Base-by-base conservation (phyloP, 1,284 basidiomycete species). In the Naganishia sp. region DNA sequence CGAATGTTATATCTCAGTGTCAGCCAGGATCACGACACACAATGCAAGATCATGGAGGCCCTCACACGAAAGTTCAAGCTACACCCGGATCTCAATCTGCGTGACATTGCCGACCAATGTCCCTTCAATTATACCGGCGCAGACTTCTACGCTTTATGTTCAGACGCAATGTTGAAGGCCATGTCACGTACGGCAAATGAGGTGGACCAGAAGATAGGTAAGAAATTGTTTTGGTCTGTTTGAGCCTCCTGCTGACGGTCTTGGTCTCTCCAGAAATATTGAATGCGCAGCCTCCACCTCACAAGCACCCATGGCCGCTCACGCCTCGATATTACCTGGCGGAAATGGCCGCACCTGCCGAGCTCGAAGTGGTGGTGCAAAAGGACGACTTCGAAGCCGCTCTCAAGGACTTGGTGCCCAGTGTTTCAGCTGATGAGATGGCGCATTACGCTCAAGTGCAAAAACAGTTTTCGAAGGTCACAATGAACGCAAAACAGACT, bases 111-210 rank as follows among this genome's bases (percentile, higher is more conserved):
- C 15, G 83, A 88, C 46, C 81, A 83, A 61, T 98, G 94, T 69
- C 89, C 93, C 0, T 92, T 96, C 82, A 93, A 95, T 76, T 92
- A 90, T 74, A 97, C 94, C 3, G 94, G 96, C 31, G 96, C 96
- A 42, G 96, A 99, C 79, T 94, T 99, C 72, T 99, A 99, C 81
- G 95, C 96, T 0, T 82, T 99, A 17, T 98, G 95, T 76, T 90
- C 93, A 3, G 96, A 99, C 76, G 94, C 95, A 1, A 88, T 99
- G 84, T 84, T 99, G 55, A 92, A 92, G 75, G 92, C 95, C 7
- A 96, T 99, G 89, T 89, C 92, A 28, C 83, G 90, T 50, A 93
- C 90, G 71, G 94, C 96, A 0, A 84, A 85, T 70, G 85, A 85
- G 55, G 82, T 99, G 15, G 95, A 96, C 69, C 75, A 74, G 6